Evolutionary conservation across 2,329 filamentous ascomycete genomes (phyloP), one percentile per base, ranked within the genome.

Genomic region (Chrysoporthe deuterocubensis): DNA sequence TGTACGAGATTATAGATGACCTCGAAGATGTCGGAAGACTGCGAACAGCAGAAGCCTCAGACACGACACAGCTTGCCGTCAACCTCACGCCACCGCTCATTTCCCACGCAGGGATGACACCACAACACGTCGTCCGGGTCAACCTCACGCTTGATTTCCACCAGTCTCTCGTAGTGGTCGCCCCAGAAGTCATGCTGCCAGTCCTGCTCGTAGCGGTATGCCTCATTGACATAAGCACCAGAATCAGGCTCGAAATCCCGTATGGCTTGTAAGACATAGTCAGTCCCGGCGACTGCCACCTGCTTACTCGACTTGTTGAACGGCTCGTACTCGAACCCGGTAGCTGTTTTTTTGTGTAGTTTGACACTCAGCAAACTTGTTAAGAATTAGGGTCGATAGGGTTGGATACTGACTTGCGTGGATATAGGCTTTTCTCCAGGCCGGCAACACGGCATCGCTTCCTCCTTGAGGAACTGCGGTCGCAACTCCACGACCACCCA

Each of bases 91-190:
- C 76, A 78, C 14, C 72, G 48, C 64, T 77, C 75, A 64, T 72
- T 76, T 5, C 78, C 78, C 7, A 80, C 78, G 66, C 79, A 81
- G 18, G 78, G 74, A 52, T 75, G 74, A 72, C 78, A 81, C 71
- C 78, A 79, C 64, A 82, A 77, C 11, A 82, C 74, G 71, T 80
- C 78, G 2, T 72, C 72, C 0, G 79, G 80, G 67, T 82, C 79
- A 16, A 79, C 71, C 0, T 70, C 66, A 26, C 72, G 69, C 71
- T 82, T 82, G 63, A 81, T 77, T 34, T 68, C 56, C 32, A 77
- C 73, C 62, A 82, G 71, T 3, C 75, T 75, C 8, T 71, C 67
- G 64, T 81, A 81, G 52, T 81, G 78, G 14, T 50, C 52, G 1
- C 72, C 72, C 74, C 75, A 77, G 67, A 77, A 77, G 1, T 70